These are phyloP conservation scores for Rhododendron ovatum DNA, from an alignment of 148 eudicot genomes.

Conservation along the genomic window DNA sequence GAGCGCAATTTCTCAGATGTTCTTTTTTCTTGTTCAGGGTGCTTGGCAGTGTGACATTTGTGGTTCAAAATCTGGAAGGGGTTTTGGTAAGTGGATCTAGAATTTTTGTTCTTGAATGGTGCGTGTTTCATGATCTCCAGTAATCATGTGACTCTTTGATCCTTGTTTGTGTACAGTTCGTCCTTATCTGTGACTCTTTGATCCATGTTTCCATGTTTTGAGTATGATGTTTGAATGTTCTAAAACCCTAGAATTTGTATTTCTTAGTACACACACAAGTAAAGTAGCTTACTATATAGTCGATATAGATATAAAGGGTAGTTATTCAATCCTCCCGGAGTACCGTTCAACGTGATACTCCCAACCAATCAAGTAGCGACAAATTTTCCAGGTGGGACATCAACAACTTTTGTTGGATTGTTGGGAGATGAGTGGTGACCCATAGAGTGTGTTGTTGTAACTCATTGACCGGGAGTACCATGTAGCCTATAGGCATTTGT, in stretches of 20 bases:
- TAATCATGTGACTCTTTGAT: background rate
- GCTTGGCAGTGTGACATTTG: constrained; percentile 99
- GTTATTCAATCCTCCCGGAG: background rate
- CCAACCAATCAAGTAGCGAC: background rate
- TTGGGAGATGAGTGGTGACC: background rate
- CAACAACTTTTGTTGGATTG: background rate
- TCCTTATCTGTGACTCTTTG: background rate
- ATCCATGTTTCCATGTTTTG: background rate
- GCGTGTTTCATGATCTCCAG: background rate
- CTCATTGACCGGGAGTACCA: background rate
- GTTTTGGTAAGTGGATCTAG: constrained; percentile 64
- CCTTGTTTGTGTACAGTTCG: background rate
- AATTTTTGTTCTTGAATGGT: background rate
- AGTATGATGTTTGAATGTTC: background rate
- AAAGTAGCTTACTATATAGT: background rate
- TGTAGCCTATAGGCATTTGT: background rate
- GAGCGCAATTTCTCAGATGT: constrained; percentile 3
- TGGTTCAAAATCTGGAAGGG: constrained; percentile 91
- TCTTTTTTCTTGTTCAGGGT: constrained; percentile 43
- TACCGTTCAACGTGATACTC: background rate
- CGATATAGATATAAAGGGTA: background rate
- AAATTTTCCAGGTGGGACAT: background rate
- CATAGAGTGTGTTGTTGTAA: background rate
- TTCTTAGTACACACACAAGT: background rate
- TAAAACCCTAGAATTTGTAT: background rate